Base-by-base conservation (phyloP, 2,329 filamentous ascomycete species). In the Clarireedia hainanense region DNA sequence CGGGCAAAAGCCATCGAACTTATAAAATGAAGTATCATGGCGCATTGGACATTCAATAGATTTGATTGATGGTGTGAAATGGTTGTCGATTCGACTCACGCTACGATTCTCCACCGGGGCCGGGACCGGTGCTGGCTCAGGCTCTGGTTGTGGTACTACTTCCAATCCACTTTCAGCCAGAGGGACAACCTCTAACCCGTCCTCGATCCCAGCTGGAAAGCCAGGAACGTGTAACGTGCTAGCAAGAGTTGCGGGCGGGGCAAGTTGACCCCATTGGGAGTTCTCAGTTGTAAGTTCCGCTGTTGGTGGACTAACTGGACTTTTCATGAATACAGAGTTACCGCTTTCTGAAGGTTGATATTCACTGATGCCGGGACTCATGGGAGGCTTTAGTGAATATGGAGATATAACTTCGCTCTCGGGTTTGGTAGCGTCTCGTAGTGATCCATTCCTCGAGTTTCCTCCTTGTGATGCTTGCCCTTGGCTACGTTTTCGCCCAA, bases 1-100 rank as follows among this genome's bases (percentile, higher is more conserved):
- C 1, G 67, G 66, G 52, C 67, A 69, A 39, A 69, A 69, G 2
- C 67, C 67, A 12, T 64, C 64, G 47, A 63, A 64, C 47, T 61
- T 65, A 56, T 63, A 67, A 50, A 69, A 69, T 1, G 67, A 68
- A 34, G 57, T 60, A 59, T 68, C 65, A 27, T 63, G 62, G 12
- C 60, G 57, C 45, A 68, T 66, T 4, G 62, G 65, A 49, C 60
- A 59, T 27, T 67, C 64, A 20, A 64, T 61, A 12, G 62, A 63
- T 39, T 58, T 64, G 42, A 64, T 47, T 5, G 65, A 66, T 6
- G 61, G 47, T 6, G 61, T 58, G 6, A 63, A 59, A 23, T 61
- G 53, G n/a, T 64, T 39, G 52, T 36, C 53, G 14, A 56, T 12
- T 39, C 45, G 53, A 56, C 48, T 56, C 34, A 47, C 43, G 36